A percentile compares a stretch with the other conserved stretches of the same genome.
Conservation (phyloP, 768 basidiomycete species). For the Mycena kentingensis region DNA sequence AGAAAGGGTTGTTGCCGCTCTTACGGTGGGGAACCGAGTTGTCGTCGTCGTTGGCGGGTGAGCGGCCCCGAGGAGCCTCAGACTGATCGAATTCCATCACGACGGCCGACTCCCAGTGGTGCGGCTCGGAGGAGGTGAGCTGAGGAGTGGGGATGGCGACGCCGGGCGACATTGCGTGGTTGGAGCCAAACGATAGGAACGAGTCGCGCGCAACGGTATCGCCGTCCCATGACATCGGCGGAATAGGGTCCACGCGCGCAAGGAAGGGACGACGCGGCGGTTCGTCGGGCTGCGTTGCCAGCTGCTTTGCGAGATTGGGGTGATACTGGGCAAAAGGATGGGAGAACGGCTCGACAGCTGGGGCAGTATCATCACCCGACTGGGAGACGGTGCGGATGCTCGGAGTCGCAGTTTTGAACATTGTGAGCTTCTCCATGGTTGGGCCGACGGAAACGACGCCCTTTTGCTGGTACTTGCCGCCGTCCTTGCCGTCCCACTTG, state of each 20-base stretch:
- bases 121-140: slow-evolving; percentile 49
- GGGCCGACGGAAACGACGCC: slow-evolving; percentile 48
- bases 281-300: slow-evolving; percentile 40
- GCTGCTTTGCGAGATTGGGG: slow-evolving; percentile 49
- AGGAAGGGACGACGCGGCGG: slow-evolving; percentile 47
- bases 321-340: slow-evolving; percentile 64
- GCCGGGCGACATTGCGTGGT: slow-evolving; percentile 51
- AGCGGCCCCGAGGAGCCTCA: slow-evolving; percentile 6
- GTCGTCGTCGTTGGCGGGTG: slow-evolving; percentile 17
- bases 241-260: slow-evolving; percentile 43
- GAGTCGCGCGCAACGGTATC: slow-evolving; percentile 52
- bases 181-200: slow-evolving; percentile 50
- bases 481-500: slow-evolving; percentile 43
- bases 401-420: slow-evolving; percentile 64
- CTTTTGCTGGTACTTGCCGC: slow-evolving; percentile 37
- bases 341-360: slow-evolving; percentile 36
- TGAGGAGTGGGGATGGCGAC: slow-evolving; percentile 62
- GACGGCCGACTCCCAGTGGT: slow-evolving; percentile 58
- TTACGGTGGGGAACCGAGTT: slow-evolving; percentile 35
- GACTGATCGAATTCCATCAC: slow-evolving; percentile 35
- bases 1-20: slow-evolving; percentile 41
- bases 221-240: slow-evolving; percentile 56
- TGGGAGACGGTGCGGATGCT: slow-evolving; percentile 56
- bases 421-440: slow-evolving; percentile 63
- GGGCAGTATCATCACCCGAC: slow-evolving; percentile 42